Conservation (phyloP, 2,329 filamentous ascomycete species). For the Fusarium algeriense region DNA sequence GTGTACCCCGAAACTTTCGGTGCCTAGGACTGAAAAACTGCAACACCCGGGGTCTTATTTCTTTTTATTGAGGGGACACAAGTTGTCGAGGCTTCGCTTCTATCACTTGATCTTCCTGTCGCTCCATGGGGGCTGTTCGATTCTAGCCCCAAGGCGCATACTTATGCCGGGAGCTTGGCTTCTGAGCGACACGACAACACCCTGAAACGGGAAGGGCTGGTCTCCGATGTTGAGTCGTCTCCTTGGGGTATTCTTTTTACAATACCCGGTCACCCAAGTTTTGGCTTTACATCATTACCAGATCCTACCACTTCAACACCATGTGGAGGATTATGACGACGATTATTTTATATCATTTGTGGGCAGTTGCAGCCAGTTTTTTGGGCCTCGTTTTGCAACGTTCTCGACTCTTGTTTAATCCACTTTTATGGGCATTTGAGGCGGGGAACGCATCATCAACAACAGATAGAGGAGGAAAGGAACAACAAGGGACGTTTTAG, state of each 20-base stretch:
- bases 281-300: slow-evolving; percentile 43
- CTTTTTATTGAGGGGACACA: slow-evolving; percentile 35
- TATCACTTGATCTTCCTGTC: slow-evolving; percentile 35
- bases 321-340: slow-evolving; percentile 41
- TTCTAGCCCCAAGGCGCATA: slow-evolving; percentile 38
- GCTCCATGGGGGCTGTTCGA: slow-evolving; percentile 39
- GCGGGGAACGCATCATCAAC: slow-evolving; percentile 33
- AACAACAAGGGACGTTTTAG: slow-evolving; percentile 26
- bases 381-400: slow-evolving; percentile 41
- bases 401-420: slow-evolving; percentile 49
- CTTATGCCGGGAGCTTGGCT: slow-evolving; percentile 35
- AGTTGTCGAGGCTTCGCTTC: slow-evolving; percentile 20
- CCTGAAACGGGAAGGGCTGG: slow-evolving; percentile 46
- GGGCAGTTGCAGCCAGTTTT: slow-evolving; percentile 32
- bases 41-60: slow-evolving; percentile 31
- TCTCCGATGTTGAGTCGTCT: slow-evolving; percentile 46
- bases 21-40: slow-evolving; percentile 5
- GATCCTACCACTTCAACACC: slow-evolving; percentile 47
- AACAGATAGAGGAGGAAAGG: slow-evolving; percentile 42
- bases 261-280: slow-evolving; percentile 45
- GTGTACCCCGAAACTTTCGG: slow-evolving; percentile 14
- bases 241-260: slow-evolving; percentile 44
- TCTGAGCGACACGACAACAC: slow-evolving; percentile 43
- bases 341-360: slow-evolving; percentile 33
- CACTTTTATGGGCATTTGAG: slow-evolving; percentile 36